Conservation (phyloP, 176 grass and related monocot species). For the Juncus inflexus region DNA sequence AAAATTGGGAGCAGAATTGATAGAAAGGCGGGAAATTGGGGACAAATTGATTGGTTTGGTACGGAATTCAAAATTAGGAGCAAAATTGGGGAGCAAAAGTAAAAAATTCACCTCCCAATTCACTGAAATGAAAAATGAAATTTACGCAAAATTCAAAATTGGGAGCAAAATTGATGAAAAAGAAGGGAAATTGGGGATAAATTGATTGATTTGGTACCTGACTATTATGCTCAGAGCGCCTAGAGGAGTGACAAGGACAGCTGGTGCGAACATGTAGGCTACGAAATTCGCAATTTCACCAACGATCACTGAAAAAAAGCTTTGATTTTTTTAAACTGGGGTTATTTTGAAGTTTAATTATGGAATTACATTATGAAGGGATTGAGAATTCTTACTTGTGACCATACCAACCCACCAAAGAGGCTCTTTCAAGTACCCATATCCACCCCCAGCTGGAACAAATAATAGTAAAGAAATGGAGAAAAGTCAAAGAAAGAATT, state of each 20-base stretch:
- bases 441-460: conserved; percentile 68
- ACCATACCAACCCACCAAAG: conserved; percentile 98
- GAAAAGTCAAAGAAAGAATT: conserved; percentile 18
- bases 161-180: background rate
- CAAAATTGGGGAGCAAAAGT: too few species aligned
- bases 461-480: conserved; percentile 7
- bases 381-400: conserved; percentile 56
- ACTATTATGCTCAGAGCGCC: conserved; percentile 93
- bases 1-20: conserved; percentile 2
- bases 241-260: conserved; percentile 71
- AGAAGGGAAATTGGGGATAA: background rate
- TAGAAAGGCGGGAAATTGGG: conserved; percentile 4
- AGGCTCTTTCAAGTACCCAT: conserved; percentile 87
- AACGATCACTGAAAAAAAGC: conserved; percentile 64
- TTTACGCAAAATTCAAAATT: too few species aligned
- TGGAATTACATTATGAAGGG: conserved; percentile 10
- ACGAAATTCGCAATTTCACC: conserved; percentile 93
- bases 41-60: background rate
- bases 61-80: conserved; percentile 27
- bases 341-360: conserved; percentile 11
- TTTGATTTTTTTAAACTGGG: conserved; percentile 2
- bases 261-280: conserved; percentile 88
- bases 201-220: conserved; percentile 34
- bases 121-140: too few species aligned
- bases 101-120: background rate